Conservation (phyloP, 495 filamentous ascomycete genomes). For the Podospora anserina region DNA sequence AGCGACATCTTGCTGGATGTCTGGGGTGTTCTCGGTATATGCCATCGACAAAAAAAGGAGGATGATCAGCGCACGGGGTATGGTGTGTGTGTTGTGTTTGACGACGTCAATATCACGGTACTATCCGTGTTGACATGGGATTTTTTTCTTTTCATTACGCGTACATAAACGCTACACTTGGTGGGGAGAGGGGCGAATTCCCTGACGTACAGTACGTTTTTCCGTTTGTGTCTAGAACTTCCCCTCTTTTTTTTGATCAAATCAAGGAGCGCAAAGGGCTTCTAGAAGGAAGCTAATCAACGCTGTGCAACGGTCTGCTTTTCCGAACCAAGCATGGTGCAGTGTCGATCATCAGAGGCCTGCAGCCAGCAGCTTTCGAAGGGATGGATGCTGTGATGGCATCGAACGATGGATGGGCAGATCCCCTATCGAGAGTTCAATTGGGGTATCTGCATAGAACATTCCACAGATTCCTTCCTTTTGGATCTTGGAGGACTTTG, state of each 20-base stretch:
- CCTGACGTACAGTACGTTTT: background rate
- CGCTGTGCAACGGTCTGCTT: background rate
- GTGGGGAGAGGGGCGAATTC: background rate
- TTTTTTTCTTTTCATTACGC: no score
- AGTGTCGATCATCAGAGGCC: background rate
- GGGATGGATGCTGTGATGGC: background rate
- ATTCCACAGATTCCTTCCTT: slow-evolving; percentile 9
- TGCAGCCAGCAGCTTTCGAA: no score
- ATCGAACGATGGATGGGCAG: background rate
- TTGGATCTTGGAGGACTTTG: background rate
- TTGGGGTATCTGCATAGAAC: slow-evolving; percentile 15
- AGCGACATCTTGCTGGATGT: no score
- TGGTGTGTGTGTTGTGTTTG: background rate
- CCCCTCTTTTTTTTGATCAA: background rate
- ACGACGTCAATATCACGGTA: background rate
- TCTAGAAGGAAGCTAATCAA: background rate
- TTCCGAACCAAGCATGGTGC: background rate
- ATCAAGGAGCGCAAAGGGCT: background rate
- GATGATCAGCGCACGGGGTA: no score
- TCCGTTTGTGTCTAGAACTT: no score
- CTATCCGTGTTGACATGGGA: background rate
- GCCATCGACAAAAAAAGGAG: no score
- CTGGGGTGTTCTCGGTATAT: no score
- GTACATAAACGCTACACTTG: background rate
- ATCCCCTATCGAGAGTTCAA: background rate